These are phyloP conservation scores for Limnomonas spitsbergensis DNA, from an alignment of 139 green algal species.

Conservation along the genomic window DNA sequence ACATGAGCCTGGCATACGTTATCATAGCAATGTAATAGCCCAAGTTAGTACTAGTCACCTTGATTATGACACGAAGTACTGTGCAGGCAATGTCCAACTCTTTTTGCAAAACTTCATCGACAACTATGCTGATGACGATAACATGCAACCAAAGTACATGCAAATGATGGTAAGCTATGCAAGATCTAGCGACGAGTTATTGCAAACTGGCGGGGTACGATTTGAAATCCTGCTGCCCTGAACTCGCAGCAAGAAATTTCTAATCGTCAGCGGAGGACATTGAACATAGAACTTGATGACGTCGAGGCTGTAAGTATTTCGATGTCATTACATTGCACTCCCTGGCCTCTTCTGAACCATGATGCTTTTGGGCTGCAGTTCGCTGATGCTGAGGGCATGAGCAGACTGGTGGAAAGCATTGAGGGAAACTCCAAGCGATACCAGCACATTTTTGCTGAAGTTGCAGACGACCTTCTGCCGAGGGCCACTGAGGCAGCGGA, in stretches of 20 bases:
- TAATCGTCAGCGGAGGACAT: slow-evolving; percentile 64
- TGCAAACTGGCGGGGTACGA: too few relatives aligned
- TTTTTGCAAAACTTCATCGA: slow-evolving; percentile 65
- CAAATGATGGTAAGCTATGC: slow-evolving; percentile 58
- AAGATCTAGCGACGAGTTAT: too few relatives aligned
- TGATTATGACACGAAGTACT: background rate
- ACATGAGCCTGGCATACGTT: background rate
- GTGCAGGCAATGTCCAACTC: slow-evolving; percentile 33
- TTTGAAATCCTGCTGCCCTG: too few relatives aligned
- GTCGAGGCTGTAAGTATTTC: slow-evolving; percentile 56
- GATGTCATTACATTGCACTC: too few relatives aligned
- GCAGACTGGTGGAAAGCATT: slow-evolving; percentile 52
- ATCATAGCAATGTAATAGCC: background rate
- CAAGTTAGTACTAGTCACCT: background rate
- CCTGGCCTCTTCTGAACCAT: background rate
- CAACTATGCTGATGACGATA: slow-evolving; percentile 20
- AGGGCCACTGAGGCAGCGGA: background rate
- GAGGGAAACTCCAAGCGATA: slow-evolving; percentile 81
- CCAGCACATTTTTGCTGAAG: slow-evolving; percentile 65
- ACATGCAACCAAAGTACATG: slow-evolving; percentile 58
- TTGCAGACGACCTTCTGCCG: background rate
- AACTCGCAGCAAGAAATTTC: slow-evolving; percentile 86
- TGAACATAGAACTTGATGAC: slow-evolving; percentile 82
- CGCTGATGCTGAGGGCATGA: background rate
- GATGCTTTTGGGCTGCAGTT: too few relatives aligned